phyloP scores from a whole-genome alignment of 176 grass and related monocot species.

The Neostapfia colusana region DNA sequence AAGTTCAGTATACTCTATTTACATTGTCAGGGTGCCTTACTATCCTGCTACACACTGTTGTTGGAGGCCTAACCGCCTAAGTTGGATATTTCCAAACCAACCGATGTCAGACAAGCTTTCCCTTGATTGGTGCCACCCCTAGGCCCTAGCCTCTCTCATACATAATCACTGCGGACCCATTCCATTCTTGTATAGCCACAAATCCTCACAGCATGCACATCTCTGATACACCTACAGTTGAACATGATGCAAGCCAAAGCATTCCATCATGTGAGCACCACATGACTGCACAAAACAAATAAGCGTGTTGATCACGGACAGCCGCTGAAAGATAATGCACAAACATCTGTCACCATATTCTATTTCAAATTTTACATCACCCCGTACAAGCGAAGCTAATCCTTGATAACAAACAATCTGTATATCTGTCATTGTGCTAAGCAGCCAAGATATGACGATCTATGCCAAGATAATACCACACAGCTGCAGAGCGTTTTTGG shows the following conservation, averaged over 20 bases:
- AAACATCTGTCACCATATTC: not conserved
- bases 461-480: slow-evolving; percentile 21
- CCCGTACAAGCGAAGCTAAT: not conserved
- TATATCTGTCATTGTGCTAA: slow-evolving; percentile 9
- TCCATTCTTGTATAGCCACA: not conserved
- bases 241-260: not conserved
- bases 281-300: not conserved
- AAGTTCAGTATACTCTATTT: not conserved
- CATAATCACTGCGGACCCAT: no score
- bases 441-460: not conserved
- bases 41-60: not conserved
- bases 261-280: slow-evolving; percentile 18
- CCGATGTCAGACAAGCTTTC: not conserved
- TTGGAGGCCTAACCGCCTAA: not conserved
- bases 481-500: not conserved
- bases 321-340: not conserved
- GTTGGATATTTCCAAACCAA: not conserved
- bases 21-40: not conserved
- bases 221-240: not conserved
- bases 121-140: no score
- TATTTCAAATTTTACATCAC: not conserved
- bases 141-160: no score
- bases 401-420: not conserved
- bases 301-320: not conserved
- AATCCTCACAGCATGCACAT: not conserved